Base-by-base conservation (phyloP, 192 early-diverging fungal genomes). In the Coemansia sp. region DNA sequence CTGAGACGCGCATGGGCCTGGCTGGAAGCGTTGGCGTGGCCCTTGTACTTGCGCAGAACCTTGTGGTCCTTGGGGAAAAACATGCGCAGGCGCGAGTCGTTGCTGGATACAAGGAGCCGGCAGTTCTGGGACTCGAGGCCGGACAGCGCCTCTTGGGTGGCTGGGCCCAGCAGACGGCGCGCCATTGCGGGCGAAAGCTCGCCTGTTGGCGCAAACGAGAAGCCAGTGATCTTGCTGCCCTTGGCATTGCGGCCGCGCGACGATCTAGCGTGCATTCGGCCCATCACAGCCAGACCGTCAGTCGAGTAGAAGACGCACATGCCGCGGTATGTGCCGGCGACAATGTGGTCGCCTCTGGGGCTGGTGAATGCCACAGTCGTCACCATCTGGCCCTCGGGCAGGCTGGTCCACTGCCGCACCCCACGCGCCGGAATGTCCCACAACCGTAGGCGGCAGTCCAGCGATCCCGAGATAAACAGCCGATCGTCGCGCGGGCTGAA, bases 401-500 rank as follows among this genome's bases (percentile, higher is more conserved):
- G 66, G 58, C 90, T 84, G 35, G 92, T 92, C 93, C 93, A 97
- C 35, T 85, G 83, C 16, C 84, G 77, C 46, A 95, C 90, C 43
- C 85, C 87, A 66, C 91, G 93, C 26, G 90, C 90, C 4, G 87
- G 83, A 36, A 94, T 89, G 63, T 90, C 90, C 95, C 95, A 95
- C 56, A 95, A 69, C 16, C 93, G 83, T 41, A 97, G 67, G 60
- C 89, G 89, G 39, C 90, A 85, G 75, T 94, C 93, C 33, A 94
- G 73, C 34, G 92, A 92, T 1, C 93, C 93, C 12, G 87, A 90
- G 38, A 95, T 73, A 57, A 95, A 93, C 68, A 88, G 87, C 2
- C 89, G 87, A 68, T 94, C 91, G 68, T 97, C 93, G 62, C 85
- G 72, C 33, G 94, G 94, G 68, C 91, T 92, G 71, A 97, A 97